Evolutionary conservation across 2,329 filamentous ascomycete species (phyloP), one percentile per base, ranked within the genome.

Genomic region (Pseudogymnoascus sp.): DNA sequence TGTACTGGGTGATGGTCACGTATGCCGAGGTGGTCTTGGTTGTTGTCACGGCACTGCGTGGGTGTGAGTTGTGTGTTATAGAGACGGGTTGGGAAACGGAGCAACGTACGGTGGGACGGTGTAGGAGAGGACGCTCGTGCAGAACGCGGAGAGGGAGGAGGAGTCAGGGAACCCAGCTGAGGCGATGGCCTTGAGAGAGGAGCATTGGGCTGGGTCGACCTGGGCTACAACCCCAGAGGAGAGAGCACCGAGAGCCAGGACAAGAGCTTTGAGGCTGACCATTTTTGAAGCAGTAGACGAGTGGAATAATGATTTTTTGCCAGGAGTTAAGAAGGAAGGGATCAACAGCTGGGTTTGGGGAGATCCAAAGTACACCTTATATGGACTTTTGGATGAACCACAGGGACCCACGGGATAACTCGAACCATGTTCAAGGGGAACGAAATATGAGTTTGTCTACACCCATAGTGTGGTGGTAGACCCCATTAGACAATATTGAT

Each of bases 121-220:
- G 28, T 56, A 56, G 28, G 50, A 56, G n/a, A 56, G 28, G 28
- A 16, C 50, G 50, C 50, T 56, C 50, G 50, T 56, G 50, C 50
- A 56, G 28, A 36, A 56, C 28, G 50, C 25, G 28, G 50, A 56
- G 50, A 56, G 50, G 28, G 50, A 56, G 50, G 25, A 16, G 25
- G 50, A 3, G 23, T 56, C 16, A 14, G 50, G 16, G 28, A 56
- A 56, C 3, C 50, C 50, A 5, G 50, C 50, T 12, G 50, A 56
- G n/a, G 50, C 50, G 5, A 56, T 56, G 50, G 50, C 50, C 3
- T 34, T 34, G 16, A 56, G 50, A 10, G 50, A 56, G 28, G 28
- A 56, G 50, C 50, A 56, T 34, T 56, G 50, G 16, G 50, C 50
- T 56, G 50, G 28, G 11, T 56, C 50, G 28, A 56, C 50, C 28